A percentile compares a stretch with the other conserved stretches of the same genome.
These are phyloP conservation scores for Peribolospora kevripleyi DNA, from an alignment of 768 basidiomycete species.

Conservation along the genomic window DNA sequence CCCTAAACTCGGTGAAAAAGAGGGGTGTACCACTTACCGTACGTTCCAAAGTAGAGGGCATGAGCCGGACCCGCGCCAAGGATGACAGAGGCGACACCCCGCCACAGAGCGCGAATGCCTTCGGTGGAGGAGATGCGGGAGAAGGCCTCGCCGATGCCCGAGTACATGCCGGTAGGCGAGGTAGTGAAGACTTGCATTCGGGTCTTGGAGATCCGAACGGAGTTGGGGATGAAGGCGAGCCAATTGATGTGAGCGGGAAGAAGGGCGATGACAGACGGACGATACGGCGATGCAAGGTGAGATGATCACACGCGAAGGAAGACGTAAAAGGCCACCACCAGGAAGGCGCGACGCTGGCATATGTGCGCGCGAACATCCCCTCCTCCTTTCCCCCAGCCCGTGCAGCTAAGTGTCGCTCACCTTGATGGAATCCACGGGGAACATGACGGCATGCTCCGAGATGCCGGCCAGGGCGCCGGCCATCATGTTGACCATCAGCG, in stretches of 20 bases:
- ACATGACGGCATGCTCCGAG: slow-evolving; percentile 97
- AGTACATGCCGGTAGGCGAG: slow-evolving; percentile 63
- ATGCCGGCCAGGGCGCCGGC: slow-evolving; percentile 95
- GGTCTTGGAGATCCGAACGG: slow-evolving; percentile 47
- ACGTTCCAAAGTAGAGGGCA: slow-evolving; percentile 86
- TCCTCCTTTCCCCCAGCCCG: too few species aligned
- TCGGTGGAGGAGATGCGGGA: slow-evolving; percentile 82
- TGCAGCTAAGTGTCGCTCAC: too few species aligned
- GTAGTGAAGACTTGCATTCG: slow-evolving; percentile 95
- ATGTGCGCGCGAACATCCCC: too few species aligned
- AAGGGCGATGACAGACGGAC: background rate
- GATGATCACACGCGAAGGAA: too few species aligned
- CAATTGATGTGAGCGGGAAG: background rate
- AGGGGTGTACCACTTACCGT: too few species aligned
- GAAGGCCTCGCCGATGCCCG: slow-evolving; percentile 71
- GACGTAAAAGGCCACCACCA: too few species aligned
- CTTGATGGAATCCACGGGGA: slow-evolving; percentile 94
- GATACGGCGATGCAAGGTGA: background rate
- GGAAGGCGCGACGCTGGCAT: too few species aligned
- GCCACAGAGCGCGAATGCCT: slow-evolving; percentile 72
- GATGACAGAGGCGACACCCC: slow-evolving; percentile 86
- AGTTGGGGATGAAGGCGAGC: too few species aligned
- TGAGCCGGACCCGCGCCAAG: slow-evolving; percentile 94
- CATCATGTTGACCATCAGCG: slow-evolving; percentile 78
- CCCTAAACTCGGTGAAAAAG: too few species aligned